These are phyloP conservation scores for Cotoneaster glaucophyllus DNA, from an alignment of 306 rosid species.

Conservation along the genomic window DNA sequence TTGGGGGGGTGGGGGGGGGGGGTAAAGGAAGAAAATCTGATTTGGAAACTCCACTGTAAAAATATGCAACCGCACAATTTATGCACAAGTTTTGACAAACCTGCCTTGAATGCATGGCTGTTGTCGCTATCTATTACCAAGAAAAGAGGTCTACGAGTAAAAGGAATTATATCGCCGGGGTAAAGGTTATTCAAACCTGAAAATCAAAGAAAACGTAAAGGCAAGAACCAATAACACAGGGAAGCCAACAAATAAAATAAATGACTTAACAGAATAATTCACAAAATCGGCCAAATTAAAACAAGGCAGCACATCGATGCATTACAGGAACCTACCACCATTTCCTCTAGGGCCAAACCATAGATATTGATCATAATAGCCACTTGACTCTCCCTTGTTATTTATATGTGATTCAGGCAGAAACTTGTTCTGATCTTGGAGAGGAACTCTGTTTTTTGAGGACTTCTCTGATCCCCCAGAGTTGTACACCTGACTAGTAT, in stretches of 20 bases:
- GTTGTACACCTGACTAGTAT: constrained; percentile 42
- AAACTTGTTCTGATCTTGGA: constrained; percentile 44
- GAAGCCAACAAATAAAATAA: neutral
- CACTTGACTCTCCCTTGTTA: constrained; percentile 54
- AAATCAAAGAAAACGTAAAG: constrained; percentile 13
- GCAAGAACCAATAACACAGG: constrained; percentile 13
- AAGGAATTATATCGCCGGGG: constrained; percentile 92
- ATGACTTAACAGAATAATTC: neutral
- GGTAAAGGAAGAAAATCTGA: constrained; percentile 11
- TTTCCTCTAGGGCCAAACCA: constrained; percentile 93
- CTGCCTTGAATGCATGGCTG: constrained; percentile 99
- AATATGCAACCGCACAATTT: constrained; percentile 27
- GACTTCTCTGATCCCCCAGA: constrained; percentile 55
- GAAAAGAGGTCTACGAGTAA: constrained; percentile 94
- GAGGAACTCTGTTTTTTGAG: constrained; percentile 51
- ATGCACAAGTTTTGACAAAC: constrained; percentile 92
- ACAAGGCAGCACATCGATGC: neutral
- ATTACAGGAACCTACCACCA: constrained; percentile 51
- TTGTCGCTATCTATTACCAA: constrained; percentile 87
- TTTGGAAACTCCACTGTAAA: constrained; percentile 13
- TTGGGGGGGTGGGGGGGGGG: neutral
- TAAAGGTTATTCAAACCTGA: constrained; percentile 81
- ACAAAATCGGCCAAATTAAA: neutral
- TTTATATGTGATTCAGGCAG: constrained; percentile 44
- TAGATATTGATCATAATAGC: constrained; percentile 55